Percentiles rank a stretch among this genome's conserved stretches.
phyloP scores from a whole-genome alignment of 129 eudicot species.

The Logfia minima region DNA sequence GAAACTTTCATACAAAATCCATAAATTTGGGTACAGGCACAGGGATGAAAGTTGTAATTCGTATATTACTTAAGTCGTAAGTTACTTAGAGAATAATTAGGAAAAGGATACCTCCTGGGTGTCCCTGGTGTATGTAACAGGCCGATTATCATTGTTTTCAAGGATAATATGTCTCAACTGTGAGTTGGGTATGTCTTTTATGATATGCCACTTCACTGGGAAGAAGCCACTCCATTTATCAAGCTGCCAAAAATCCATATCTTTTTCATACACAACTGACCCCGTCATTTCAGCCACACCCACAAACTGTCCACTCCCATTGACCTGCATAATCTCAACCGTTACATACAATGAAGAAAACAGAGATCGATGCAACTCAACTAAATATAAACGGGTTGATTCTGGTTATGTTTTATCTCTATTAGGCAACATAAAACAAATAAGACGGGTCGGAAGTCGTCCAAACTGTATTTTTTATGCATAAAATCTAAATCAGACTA shows the following conservation, averaged over 20 bases:
- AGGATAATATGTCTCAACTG: constrained; percentile 72
- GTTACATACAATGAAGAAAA: not conserved
- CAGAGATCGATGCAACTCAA: not conserved
- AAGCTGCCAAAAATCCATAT: constrained; percentile 93
- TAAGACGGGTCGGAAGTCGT: not conserved
- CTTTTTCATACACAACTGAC: constrained; percentile 62
- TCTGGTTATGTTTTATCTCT: not conserved
- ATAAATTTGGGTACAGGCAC: not conserved
- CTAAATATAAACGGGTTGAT: not conserved
- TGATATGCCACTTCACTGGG: constrained; percentile 87
- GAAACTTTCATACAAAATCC: not conserved
- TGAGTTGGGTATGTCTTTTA: constrained; percentile 78
- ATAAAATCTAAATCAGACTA: not conserved
- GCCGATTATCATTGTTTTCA: constrained; percentile 80
- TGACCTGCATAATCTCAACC: constrained; percentile 52
- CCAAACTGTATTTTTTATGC: not conserved
- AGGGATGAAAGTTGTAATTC: not conserved
- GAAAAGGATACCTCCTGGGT: constrained; percentile 72
- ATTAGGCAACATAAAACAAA: not conserved
- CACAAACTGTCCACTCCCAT: constrained; percentile 87
- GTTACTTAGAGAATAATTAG: not conserved
- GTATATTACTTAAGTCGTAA: not conserved
- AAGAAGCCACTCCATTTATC: constrained; percentile 94
- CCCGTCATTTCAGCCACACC: constrained; percentile 93
- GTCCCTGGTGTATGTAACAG: constrained; percentile 86